phyloP scores from a whole-genome alignment of 345 rosid species.

The Ricinus communis region DNA sequence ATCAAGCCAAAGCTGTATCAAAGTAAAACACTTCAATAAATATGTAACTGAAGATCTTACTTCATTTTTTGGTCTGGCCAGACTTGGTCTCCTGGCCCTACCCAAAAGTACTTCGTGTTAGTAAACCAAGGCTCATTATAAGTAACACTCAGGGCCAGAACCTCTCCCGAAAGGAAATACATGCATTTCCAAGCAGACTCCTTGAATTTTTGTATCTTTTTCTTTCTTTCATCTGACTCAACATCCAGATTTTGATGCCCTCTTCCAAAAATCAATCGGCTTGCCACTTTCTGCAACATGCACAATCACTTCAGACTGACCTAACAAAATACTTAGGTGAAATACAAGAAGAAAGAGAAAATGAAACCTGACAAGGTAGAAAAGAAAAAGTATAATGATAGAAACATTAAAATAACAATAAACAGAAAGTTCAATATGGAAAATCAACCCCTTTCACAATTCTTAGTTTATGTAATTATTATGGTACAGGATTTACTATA shows the following conservation, averaged over 20 bases:
- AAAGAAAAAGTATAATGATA: background rate
- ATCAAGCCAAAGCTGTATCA: background rate
- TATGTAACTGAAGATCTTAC: constrained; percentile 36
- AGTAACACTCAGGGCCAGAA: constrained; percentile 55
- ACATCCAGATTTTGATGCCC: constrained; percentile 33
- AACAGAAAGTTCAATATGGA: background rate
- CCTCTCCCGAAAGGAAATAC: constrained; percentile 73
- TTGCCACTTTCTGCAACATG: constrained; percentile 57
- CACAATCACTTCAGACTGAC: constrained; percentile 25
- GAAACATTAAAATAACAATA: background rate
- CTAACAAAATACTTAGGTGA: constrained; percentile 10
- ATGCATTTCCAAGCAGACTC: constrained; percentile 95
- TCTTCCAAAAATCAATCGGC: constrained; percentile 55
- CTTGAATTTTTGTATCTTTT: constrained; percentile 70
- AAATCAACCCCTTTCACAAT: background rate
- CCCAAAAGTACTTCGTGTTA: constrained; percentile 72
- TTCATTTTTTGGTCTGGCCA: constrained; percentile 91
- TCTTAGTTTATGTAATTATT: background rate
- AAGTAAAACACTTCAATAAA: background rate
- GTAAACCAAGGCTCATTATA: constrained; percentile 85
- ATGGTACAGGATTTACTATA: background rate
- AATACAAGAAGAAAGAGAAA: background rate
- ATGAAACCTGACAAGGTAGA: background rate
- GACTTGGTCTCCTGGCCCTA: constrained; percentile 69
- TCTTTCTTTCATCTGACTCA: constrained; percentile 38